Conservation (phyloP, 306 rosid species). For the Cucumis cinereus region DNA sequence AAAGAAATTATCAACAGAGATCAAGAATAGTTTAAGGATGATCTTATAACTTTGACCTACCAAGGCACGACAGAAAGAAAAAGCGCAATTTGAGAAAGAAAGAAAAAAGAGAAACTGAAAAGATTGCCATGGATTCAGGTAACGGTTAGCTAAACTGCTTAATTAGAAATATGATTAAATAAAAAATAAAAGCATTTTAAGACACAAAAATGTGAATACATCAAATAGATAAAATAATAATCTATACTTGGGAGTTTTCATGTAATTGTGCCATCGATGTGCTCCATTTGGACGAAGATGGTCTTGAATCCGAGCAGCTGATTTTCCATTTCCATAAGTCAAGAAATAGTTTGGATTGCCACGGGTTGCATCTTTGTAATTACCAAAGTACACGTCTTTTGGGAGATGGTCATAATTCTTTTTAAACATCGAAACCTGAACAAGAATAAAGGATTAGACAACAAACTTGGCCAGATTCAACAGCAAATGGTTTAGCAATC, state of each 20-base stretch:
- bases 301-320: conserved; percentile 91
- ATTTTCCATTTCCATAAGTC: conserved; percentile 94
- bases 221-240: conserved; percentile 9
- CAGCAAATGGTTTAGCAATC: neutral
- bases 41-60: neutral
- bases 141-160: neutral
- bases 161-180: neutral
- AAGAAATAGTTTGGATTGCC: conserved; percentile 94
- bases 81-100: neutral
- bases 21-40: neutral
- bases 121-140: neutral
- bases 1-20: neutral
- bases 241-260: conserved; percentile 81
- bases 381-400: conserved; percentile 84
- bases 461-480: neutral
- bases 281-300: conserved; percentile 99
- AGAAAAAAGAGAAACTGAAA: neutral
- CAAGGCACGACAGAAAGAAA: neutral
- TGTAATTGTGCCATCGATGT: conserved; percentile 97
- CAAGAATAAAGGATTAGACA: conserved; percentile 11
- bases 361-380: conserved; percentile 81
- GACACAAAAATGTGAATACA: conserved; percentile 6
- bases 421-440: conserved; percentile 95
- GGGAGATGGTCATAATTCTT: conserved; percentile 91
- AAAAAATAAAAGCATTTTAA: neutral